Percentiles rank a stretch among this genome's conserved stretches.
phyloP scores from a whole-genome alignment of 768 basidiomycete species.

The Roridomyces roridus region DNA sequence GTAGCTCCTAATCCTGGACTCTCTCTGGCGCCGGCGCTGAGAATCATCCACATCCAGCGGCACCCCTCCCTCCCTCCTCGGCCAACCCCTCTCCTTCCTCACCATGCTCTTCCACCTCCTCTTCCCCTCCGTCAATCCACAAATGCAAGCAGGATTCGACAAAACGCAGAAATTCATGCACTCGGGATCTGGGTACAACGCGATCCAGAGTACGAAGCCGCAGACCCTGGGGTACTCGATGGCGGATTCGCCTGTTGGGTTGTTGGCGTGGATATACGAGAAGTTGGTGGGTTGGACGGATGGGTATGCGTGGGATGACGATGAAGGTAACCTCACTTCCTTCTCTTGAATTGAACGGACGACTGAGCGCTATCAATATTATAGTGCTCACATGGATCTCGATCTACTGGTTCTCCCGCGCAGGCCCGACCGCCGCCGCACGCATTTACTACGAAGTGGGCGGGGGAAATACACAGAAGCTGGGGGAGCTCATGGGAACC shows the following conservation, averaged over 20 bases:
- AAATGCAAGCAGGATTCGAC: neutral
- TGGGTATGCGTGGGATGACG: slow-evolving; percentile 7
- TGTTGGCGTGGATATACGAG: slow-evolving; percentile 12
- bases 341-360: neutral
- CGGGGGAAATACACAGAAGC: neutral
- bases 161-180: neutral
- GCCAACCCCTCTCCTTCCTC: no score
- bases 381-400: slow-evolving; percentile 10
- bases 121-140: neutral
- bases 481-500: neutral
- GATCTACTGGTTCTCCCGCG: slow-evolving; percentile 12
- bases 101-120: neutral
- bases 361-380: neutral
- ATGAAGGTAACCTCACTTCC: neutral
- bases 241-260: slow-evolving; percentile 1
- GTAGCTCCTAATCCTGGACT: slow-evolving; percentile 32
- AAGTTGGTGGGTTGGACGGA: slow-evolving; percentile 6
- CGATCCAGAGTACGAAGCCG: neutral
- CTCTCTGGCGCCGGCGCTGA: no score
- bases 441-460: slow-evolving; percentile 8
- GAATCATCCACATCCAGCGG: neutral
- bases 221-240: slow-evolving; percentile 5
- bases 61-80: neutral
- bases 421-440: neutral
- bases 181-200: neutral